Evolutionary conservation across 2,329 filamentous ascomycete genomes (phyloP), one percentile per base, ranked within the genome.

Genomic region (Lomentospora prolificans): DNA sequence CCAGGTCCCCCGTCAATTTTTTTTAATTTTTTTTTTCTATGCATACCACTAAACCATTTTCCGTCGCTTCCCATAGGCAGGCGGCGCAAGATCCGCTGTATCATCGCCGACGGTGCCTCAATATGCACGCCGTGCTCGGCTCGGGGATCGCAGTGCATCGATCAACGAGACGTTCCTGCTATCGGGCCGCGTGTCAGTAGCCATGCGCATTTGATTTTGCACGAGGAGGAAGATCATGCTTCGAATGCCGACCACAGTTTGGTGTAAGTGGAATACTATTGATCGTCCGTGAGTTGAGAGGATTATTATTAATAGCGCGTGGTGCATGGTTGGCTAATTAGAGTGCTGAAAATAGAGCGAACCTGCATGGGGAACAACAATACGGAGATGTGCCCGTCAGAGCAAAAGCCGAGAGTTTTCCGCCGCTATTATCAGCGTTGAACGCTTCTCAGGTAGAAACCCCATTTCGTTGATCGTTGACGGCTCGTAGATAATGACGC

Each of bases 51-150:
- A 39, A 39, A 9, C 19, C 19, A 44, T 46, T 7, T 22, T 46
- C 19, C 24, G 50, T 33, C 36, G 25, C 44, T 39, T 57, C 25
- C 25, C 33, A 14, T 31, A 76, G 74, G 74, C 57, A 70, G 74
- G 50, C 69, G 73, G 14, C 70, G 74, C 46, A 77, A 76, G 62
- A 74, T 74, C 28, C 68, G 73, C 50, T 76, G 74, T 60, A 70
- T 69, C 46, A 75, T 66, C 56, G 59, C 66, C 24, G 57, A 67
- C 7, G 70, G 70, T 44, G 70, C 70, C 54, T 63, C 67, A 24
- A 64, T 70, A n/a, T 77, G 73, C 60, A 46, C 19, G n/a, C 41
- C 41, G n/a, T 46, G 41, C 22, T 46, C 41, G 10, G 28, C 41
- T 39, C 58, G 59, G 14, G 25, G 56, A 19, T 54, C 54, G 7